A percentile compares a stretch with the other conserved stretches of the same genome.
These are phyloP conservation scores for Citrus inodora DNA, from an alignment of 345 rosid genomes.

Conservation along the genomic window DNA sequence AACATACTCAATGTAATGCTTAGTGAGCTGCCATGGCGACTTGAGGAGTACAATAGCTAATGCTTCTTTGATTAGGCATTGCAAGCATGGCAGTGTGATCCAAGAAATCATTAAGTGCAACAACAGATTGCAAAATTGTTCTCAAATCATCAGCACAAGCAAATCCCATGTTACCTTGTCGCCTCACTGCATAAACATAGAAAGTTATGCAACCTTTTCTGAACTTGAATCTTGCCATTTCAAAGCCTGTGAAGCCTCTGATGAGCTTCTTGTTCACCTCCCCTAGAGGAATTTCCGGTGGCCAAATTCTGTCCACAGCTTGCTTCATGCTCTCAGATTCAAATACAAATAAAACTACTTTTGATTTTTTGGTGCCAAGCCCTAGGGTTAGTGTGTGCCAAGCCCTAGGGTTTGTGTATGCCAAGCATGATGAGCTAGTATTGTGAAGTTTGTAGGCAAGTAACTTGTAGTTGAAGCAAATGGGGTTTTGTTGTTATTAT, in stretches of 20 bases:
- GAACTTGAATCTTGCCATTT: constrained; percentile 94
- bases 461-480: constrained; percentile 81
- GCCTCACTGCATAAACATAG: constrained; percentile 80
- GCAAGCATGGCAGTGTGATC: constrained; percentile 97
- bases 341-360: constrained; percentile 73
- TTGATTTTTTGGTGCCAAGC: constrained; percentile 81
- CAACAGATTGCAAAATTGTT: constrained; percentile 75
- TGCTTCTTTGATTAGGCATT: constrained; percentile 84
- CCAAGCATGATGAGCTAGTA: constrained; percentile 96
- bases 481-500: constrained; percentile 28
- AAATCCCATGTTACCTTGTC: constrained; percentile 52
- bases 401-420: constrained; percentile 94
- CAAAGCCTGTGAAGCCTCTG: constrained; percentile 53
- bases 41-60: constrained; percentile 43
- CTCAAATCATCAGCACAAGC: constrained; percentile 75
- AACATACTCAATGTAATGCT: neutral
- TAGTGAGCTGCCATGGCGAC: constrained; percentile 87
- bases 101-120: constrained; percentile 85
- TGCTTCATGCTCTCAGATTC: constrained; percentile 70
- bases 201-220: constrained; percentile 98
- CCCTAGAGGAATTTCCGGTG: constrained; percentile 77
- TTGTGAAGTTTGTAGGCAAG: constrained; percentile 90
- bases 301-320: constrained; percentile 66
- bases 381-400: constrained; percentile 97
- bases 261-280: constrained; percentile 88